Evolutionary conservation across 805 yeast genomes (phyloP), one percentile per base, ranked within the genome.

Genomic region (Cyberlindnera xylosilytica): DNA sequence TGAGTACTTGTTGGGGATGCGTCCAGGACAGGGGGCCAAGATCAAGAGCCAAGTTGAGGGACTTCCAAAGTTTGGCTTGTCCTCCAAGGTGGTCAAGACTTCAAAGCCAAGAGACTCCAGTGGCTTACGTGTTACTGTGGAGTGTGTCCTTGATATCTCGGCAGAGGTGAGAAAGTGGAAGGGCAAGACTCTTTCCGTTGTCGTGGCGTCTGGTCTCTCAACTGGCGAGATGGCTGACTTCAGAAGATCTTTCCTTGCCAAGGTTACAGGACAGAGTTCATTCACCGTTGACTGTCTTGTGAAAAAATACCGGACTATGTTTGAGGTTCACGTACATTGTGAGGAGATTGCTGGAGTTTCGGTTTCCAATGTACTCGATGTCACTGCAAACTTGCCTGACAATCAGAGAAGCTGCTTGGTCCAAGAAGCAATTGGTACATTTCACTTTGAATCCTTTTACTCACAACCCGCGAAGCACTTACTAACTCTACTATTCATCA

Each of bases 221-320:
- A 49, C 53, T 6, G 77, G 76, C 0, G 50, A 36, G 4, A 46
- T 77, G 11, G 40, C 74, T 7, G 79, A 73, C 44, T 76, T 72
- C 42, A 61, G 78, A 42, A 65, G 73, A 45, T 54, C 73, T 1
- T 56, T 47, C 4, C 24, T 61, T 4, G 41, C 46, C 27, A 67
- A 58, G 30, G 56, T 53, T 12, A 45, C 34, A 37, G 48, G 49
- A 2, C 51, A 47, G 29, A 64, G 52, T 39, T 42, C 60, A 1
- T 68, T 68, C 37, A 48, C 35, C 2, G 20, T 73, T 5, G 42
- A 46, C 3, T 42, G 61, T 3, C 41, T 45, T 1, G 24, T 71
- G 1, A 28, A 34, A 0, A 42, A 51, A 4, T 36, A 30, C 9
- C 38, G 38, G 1, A 63, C 63, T 12, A 30, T 16, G 3, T 52